These are phyloP conservation scores for Auricularia sp. DNA, from an alignment of 768 basidiomycete genomes.

Conservation along the genomic window DNA sequence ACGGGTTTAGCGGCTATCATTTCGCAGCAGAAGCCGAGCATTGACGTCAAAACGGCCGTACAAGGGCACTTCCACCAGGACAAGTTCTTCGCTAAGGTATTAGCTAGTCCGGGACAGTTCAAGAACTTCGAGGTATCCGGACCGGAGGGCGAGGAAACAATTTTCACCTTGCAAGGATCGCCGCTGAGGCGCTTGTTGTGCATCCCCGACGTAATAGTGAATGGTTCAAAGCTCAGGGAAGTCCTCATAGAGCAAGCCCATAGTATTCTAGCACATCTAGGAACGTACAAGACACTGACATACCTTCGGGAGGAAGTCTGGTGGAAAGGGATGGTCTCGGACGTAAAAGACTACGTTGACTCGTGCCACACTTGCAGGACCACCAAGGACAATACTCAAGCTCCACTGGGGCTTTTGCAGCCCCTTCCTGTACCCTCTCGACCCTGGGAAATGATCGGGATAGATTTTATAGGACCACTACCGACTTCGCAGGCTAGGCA, in stretches of 20 bases:
- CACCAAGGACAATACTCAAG: slow-evolving; percentile 13
- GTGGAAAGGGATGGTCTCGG: slow-evolving; percentile 27
- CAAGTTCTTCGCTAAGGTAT: slow-evolving; percentile 4
- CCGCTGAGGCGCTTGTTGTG: neutral
- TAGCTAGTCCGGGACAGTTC: neutral
- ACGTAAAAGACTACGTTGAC: slow-evolving; percentile 19
- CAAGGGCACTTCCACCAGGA: too few species aligned
- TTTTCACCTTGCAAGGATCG: neutral
- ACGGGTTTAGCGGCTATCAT: neutral
- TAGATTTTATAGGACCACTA: slow-evolving; percentile 18
- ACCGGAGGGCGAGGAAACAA: neutral
- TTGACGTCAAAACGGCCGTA: neutral
- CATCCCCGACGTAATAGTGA: slow-evolving; percentile 6
- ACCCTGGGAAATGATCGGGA: slow-evolving; percentile 20
- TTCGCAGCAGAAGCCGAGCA: neutral
- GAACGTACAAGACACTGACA: slow-evolving; percentile 15
- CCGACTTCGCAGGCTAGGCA: slow-evolving; percentile 14
- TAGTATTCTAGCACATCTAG: slow-evolving; percentile 29
- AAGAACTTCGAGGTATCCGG: slow-evolving; percentile 4
- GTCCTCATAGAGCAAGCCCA: slow-evolving; percentile 16
- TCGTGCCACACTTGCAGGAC: slow-evolving; percentile 14
- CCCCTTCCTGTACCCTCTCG: slow-evolving; percentile 12
- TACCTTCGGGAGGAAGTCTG: slow-evolving; percentile 18
- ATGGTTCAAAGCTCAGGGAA: neutral
- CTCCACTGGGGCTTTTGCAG: too few species aligned